phyloP scores from a whole-genome alignment of 108 stramenopile genomes.

The Skeletonema menzelii region DNA sequence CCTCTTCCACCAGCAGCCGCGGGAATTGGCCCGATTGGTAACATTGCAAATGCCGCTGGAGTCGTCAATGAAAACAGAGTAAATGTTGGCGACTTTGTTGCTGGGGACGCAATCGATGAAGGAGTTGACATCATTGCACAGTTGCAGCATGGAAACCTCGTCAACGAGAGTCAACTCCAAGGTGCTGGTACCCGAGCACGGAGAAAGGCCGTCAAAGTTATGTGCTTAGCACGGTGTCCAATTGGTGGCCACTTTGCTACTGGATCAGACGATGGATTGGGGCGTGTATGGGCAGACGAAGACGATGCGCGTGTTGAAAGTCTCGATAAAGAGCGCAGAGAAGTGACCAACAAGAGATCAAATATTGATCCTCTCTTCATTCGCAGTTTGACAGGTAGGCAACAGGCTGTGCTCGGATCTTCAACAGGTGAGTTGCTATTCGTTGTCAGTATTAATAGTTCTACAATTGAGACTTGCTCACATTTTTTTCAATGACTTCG shows the following conservation, averaged over 20 bases:
- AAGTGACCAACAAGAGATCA: conserved; percentile 5
- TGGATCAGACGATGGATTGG: conserved; percentile 90
- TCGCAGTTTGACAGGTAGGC: conserved; percentile 2
- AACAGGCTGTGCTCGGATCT: conserved; percentile 1
- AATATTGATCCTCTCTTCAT: conserved; percentile 4
- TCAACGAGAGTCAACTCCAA: conserved; percentile 24
- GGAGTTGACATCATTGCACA: conserved; percentile 70
- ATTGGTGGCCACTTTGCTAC: conserved; percentile 86
- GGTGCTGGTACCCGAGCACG: conserved; percentile 68
- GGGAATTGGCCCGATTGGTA: conserved; percentile 11
- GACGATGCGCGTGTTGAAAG: conserved; percentile 59
- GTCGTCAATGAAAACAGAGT: conserved; percentile 14
- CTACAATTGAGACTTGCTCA: neutral
- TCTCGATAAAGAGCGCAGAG: conserved; percentile 33
- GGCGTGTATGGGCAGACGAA: conserved; percentile 80
- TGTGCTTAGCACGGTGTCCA: conserved; percentile 87
- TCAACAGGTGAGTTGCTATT: conserved; percentile 7
- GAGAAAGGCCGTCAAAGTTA: conserved; percentile 69
- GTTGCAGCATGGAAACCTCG: conserved; percentile 67
- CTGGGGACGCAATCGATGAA: conserved; percentile 72
- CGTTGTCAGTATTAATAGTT: neutral
- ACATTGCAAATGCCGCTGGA: conserved; percentile 5
- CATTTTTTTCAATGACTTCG: neutral
- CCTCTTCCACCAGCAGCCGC: conserved; percentile 16
- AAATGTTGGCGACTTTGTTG: conserved; percentile 67